Conservation (phyloP, 179 eudicot species). For the Corrigiola litoralis region DNA sequence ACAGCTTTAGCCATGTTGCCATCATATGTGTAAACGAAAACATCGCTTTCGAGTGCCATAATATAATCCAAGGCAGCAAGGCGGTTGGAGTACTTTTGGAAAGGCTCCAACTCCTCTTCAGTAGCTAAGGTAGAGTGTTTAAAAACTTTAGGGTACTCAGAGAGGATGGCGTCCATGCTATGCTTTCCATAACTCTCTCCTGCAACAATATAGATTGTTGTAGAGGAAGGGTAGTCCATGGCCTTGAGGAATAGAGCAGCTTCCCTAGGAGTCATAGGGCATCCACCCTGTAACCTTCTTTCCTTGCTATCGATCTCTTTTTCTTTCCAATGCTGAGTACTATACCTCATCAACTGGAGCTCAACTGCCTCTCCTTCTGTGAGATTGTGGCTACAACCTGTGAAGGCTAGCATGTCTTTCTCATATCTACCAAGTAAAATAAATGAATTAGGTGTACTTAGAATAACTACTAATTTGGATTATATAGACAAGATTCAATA, state of each 20-base stretch:
- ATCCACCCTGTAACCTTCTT: constrained; percentile 58
- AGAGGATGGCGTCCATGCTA: constrained; percentile 50
- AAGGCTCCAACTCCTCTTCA: constrained; percentile 48
- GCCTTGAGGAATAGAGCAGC: constrained; percentile 81
- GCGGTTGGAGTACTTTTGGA: constrained; percentile 58
- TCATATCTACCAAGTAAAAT: constrained; percentile 45
- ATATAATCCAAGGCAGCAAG: constrained; percentile 77
- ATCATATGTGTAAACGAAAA: constrained; percentile 69
- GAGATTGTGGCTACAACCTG: constrained; percentile 80
- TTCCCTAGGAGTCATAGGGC: constrained; percentile 84
- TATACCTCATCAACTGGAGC: constrained; percentile 62
- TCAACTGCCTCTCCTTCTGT: constrained; percentile 47
- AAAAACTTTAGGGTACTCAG: constrained; percentile 59
- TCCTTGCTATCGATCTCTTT: constrained; percentile 65
- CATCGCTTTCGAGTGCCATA: constrained; percentile 73
- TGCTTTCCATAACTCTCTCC: constrained; percentile 68
- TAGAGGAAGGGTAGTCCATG: constrained; percentile 63
- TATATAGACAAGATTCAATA: background rate
- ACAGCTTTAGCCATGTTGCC: constrained; percentile 96
- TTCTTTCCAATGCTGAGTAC: constrained; percentile 77
- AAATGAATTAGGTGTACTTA: background rate
- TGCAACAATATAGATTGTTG: constrained; percentile 73
- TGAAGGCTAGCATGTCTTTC: constrained; percentile 88
- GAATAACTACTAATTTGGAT: background rate
- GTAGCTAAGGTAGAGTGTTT: constrained; percentile 66